Conservation (phyloP, 768 basidiomycete genomes). For the Sutorius australiensis region DNA sequence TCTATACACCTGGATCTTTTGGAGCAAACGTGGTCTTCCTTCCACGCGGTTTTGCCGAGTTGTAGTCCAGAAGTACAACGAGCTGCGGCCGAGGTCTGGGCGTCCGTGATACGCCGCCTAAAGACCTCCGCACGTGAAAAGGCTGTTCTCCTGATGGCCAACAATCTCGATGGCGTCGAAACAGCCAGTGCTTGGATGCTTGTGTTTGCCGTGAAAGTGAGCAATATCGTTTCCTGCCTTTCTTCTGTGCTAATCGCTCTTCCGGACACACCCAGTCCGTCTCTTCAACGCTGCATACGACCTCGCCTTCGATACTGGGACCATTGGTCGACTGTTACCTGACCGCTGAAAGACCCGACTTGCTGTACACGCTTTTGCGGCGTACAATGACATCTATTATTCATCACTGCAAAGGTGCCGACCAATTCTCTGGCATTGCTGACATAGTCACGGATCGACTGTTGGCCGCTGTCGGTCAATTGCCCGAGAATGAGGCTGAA, state of each 20-base stretch:
- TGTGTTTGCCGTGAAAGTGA: conserved; percentile 76
- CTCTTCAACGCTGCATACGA: conserved; percentile 77
- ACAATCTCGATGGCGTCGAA: conserved; percentile 48
- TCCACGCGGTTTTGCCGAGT: conserved; percentile 49
- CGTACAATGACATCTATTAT: conserved; percentile 75
- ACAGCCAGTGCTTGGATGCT: conserved; percentile 71
- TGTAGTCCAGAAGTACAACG: conserved; percentile 72
- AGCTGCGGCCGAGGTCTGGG: conserved; percentile 87
- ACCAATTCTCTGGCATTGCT: conserved; percentile 56
- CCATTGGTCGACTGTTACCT: conserved; percentile 59
- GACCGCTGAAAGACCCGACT: conserved; percentile 34
- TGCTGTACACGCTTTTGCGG: conserved; percentile 56
- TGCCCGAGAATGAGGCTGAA: conserved; percentile 5
- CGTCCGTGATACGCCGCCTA: conserved; percentile 66
- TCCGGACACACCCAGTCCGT: conserved; percentile 51
- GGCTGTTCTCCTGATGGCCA: conserved; percentile 53
- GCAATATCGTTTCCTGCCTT: conserved; percentile 3
- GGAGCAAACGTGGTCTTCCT: conserved; percentile 55
- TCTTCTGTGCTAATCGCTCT: background rate
- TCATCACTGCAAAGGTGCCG: conserved; percentile 74
- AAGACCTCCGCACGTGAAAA: conserved; percentile 56
- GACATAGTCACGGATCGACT: conserved; percentile 50
- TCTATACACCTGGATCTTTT: conserved; percentile 50
- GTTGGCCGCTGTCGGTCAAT: conserved; percentile 9
- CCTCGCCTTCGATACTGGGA: conserved; percentile 57